A percentile compares a stretch with the other conserved stretches of the same genome.
phyloP scores from a whole-genome alignment of 176 grass and related monocot species.

The Carex scoparia region DNA sequence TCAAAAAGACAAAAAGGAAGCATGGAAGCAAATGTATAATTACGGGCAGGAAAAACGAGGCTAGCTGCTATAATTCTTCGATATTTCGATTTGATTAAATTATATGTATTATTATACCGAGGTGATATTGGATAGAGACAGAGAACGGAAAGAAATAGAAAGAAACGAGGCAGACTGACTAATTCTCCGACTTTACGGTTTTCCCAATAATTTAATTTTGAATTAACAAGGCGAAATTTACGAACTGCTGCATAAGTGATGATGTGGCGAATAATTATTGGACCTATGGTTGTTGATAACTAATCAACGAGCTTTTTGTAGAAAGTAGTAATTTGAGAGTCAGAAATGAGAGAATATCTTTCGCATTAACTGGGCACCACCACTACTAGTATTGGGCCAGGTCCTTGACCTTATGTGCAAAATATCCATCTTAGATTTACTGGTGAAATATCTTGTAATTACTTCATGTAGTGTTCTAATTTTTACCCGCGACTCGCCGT shows the following conservation, averaged over 20 bases:
- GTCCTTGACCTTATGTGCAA: background rate
- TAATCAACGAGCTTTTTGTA: background rate
- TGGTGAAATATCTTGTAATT: too few relatives aligned
- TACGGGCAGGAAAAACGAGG: background rate
- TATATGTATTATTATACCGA: background rate
- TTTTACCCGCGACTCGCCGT: too few relatives aligned
- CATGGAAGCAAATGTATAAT: background rate
- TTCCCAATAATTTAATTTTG: background rate
- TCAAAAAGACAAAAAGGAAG: conserved; percentile 10
- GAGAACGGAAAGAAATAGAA: background rate
- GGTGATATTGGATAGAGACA: conserved; percentile 3
- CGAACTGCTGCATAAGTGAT: background rate
- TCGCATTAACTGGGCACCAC: background rate
- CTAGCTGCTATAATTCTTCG: background rate
- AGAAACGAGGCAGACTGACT: background rate
- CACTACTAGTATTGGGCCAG: background rate
- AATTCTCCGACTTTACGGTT: background rate
- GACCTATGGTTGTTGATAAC: background rate
- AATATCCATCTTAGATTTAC: background rate
- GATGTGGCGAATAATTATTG: background rate
- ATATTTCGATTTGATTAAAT: background rate
- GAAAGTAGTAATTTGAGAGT: background rate
- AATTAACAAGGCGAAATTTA: background rate
- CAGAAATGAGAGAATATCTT: background rate
- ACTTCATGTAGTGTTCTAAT: too few relatives aligned